Evolutionary conservation across 2,329 filamentous ascomycete genomes (phyloP), one percentile per base, ranked within the genome.

Genomic region (Venturia effusa): DNA sequence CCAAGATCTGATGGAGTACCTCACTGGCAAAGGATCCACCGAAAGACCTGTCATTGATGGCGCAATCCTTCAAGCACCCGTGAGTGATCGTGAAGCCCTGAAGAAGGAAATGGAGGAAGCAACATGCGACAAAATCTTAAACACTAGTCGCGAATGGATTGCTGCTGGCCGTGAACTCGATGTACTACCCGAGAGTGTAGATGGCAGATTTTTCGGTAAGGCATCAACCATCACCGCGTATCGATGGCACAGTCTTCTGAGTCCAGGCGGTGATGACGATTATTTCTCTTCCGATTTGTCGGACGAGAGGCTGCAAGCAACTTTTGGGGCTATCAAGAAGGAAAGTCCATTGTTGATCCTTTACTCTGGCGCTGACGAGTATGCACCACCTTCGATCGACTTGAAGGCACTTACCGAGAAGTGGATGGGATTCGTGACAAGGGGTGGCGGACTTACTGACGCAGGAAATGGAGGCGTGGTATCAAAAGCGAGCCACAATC

Each of bases 241-340:
- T 57, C 73, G 86, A 51, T 87, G 84, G 72, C 71, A 86, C 41
- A 84, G 83, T 59, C 75, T 89, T 7, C 77, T 81, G 0, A 82
- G 79, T 27, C 83, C 83, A 0, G 76, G 79, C 59, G 88, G 87
- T 11, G 88, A 89, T 65, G 92, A 97, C 72, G 92, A 96, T 72
- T 90, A 89, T 71, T 96, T 96, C 76, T 92, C 88, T n/a, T 86
- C 85, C 2, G 89, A 94, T 71, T 76, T 94, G n/a, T 74, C 78
- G 0, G 81, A 84, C 51, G 78, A 83, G 39, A 78, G 80, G 22
- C 77, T 92, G 7, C 70, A 74, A 30, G 72, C 72, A 17, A 87
- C 87, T n/a, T 96, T 93, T 81, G 82, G 85, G 3, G 77, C 76
- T 61, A 77, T 90, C 64, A 76, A 83, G 62, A 64, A 67, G 8